Evolutionary conservation across 2,329 filamentous ascomycete species (phyloP), one percentile per base, ranked within the genome.

Genomic region (Aureobasidium melanogenum): DNA sequence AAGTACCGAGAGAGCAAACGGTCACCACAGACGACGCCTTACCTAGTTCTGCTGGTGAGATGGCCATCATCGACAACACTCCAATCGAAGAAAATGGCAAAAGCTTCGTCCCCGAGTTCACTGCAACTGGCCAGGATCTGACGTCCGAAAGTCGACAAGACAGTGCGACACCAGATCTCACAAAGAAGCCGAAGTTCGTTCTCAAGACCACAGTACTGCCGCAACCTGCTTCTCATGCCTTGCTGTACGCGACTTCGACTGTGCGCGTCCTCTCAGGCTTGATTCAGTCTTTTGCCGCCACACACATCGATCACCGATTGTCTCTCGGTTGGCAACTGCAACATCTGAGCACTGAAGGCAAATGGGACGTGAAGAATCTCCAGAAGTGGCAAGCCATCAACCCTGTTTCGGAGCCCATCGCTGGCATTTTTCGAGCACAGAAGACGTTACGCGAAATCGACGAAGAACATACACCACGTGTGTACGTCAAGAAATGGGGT

Each of bases 321-420:
- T 89, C 86, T 1, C 83, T 93, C 30, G 89, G 88, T 46, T 97
- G 93, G 92, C 93, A 97, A 74, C 79, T 97, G 17, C 88, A 93
- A 68, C 88, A 94, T 68, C 84, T 97, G 26, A 90, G 88, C 2
- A 90, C 88, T 1, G 89, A 91, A 66, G 92, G 92, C 3, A 97
- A 97, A 76, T 97, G 93, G 93, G 93, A 97, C 70, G 91, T 97
- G 66, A 97, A 97, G 76, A 97, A 97, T 69, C 80, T 97, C 12
- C 85, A 83, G 63, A 97, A 97, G 71, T 97, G 93, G 93, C 83
- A 89, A 72, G 85, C 84, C 19, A 88, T 95, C 0, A 75, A 78
- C 1, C 88, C 91, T 0, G 89, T 96, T 1, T 95, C 89, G 0
- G 80, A 82, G 1, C 64, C 64, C 7, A 94, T 97, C 63, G 89